Base-by-base conservation (phyloP, 257 asterid species). In the Fraxinus quadrangulata region DNA sequence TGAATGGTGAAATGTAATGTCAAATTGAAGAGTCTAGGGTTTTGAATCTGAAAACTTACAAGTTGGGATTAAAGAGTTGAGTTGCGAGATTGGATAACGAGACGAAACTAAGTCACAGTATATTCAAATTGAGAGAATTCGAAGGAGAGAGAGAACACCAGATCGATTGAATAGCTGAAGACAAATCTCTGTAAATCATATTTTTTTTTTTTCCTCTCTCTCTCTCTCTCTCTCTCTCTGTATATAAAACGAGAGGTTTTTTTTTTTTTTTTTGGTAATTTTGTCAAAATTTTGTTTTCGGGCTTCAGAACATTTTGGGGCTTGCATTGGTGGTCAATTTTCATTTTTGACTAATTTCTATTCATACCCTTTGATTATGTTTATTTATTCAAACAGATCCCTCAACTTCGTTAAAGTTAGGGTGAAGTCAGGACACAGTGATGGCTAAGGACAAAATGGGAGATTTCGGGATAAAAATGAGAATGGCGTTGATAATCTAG, bases 131-230 rank as follows among this genome's bases (percentile, higher is more conserved):
- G 70, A 31, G 75, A 74, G 74, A 69, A 77, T 39, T 16, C 37
- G 33, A 75, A 72, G 76, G 74, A 78, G 51, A 68, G n/a, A 78
- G 65, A 24, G 21, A 74, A 79, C 74, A 80, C 59, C 78, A 81
- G 90, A 86, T 90, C 90, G 94, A 81, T 82, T 79, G 83, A 83
- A 83, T 80, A 83, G 86, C 87, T 51, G 87, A 81, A 84, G 90
- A 89, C 87, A 89, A 87, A 89, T 87, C 94, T 84, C 87, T 86
- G 84, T 81, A 65, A 74, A 42, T 66, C n/a, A n/a, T n/a, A n/a
- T n/a, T n/a, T n/a, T n/a, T n/a, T n/a, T n/a, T n/a, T n/a, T n/a
- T n/a, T n/a, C n/a, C n/a, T n/a, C n/a, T n/a, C 59, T 76, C 73
- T 49, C 40, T 67, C 37, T n/a, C 17, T 67, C 39, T 70, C 14